Percentiles rank a stretch among this genome's conserved stretches.
Conservation (phyloP, 2,329 filamentous ascomycete species). For the Dactylellina cionopaga region DNA sequence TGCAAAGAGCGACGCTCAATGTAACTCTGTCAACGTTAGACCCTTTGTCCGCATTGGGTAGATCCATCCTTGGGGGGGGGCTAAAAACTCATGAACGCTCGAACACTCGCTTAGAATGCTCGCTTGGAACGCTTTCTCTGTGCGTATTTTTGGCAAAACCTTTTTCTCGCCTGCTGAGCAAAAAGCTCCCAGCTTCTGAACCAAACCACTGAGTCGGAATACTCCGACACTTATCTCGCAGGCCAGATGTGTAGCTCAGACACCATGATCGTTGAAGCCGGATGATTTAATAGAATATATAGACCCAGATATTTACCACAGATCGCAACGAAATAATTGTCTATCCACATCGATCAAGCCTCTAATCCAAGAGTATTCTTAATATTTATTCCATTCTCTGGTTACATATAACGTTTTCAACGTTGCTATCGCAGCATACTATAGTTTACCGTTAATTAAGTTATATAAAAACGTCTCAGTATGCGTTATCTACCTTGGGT, state of each 20-base stretch:
- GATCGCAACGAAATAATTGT: neutral
- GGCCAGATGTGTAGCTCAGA: too few species aligned
- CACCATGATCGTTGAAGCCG: neutral
- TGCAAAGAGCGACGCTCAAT: neutral
- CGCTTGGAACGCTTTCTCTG: neutral
- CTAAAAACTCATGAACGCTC: neutral
- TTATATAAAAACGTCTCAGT: neutral
- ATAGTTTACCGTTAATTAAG: neutral
- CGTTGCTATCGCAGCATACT: neutral
- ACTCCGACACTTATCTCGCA: too few species aligned
- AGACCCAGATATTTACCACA: neutral
- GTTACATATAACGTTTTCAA: neutral
- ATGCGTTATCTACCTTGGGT: slow-evolving; percentile 14
- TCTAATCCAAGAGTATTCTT: neutral
- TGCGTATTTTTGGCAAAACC: too few species aligned
- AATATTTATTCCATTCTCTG: neutral
- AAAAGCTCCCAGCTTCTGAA: neutral
- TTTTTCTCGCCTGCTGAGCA: neutral
- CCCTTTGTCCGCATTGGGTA: neutral
- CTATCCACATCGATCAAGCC: neutral
- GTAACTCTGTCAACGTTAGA: neutral
- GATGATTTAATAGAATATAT: neutral
- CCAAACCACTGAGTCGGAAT: neutral
- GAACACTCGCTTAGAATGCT: neutral
- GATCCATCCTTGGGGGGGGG: neutral